Evolutionary conservation across 2,329 filamentous ascomycete species (phyloP).

Genomic region (Colletotrichum noveboracense): DNA sequence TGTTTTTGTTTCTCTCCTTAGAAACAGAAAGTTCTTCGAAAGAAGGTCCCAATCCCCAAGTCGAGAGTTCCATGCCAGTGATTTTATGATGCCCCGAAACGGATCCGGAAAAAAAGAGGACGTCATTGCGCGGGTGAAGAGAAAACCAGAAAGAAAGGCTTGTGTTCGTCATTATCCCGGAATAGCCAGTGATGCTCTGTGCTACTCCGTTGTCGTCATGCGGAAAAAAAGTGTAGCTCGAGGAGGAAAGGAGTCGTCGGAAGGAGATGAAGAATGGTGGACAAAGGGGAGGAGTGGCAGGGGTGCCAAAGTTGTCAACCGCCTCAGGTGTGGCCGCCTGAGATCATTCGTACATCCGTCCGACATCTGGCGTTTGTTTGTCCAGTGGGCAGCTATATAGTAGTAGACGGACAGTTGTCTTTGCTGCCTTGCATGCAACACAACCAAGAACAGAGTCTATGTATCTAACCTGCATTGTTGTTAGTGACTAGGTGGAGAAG

Average conservation of each 20-base stretch:
- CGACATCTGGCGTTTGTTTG: constrained; percentile 13
- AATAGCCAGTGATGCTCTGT: constrained; percentile 18
- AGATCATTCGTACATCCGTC: constrained; percentile 9
- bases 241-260: constrained; percentile 7
- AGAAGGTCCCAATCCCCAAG: constrained; percentile 19
- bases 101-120: constrained; percentile 4
- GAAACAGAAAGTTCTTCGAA: constrained; percentile 13
- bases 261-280: constrained; percentile 12
- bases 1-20: constrained; percentile 22
- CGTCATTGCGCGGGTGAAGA: constrained; percentile 21
- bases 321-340: constrained; percentile 12
- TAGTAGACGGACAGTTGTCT: neutral
- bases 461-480: constrained; percentile 6
- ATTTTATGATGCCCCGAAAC: constrained; percentile 19
- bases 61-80: constrained; percentile 24
- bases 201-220: constrained; percentile 19
- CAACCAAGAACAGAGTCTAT: constrained; percentile 9
- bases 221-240: constrained; percentile 19
- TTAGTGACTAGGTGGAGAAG: neutral
- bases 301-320: neutral
- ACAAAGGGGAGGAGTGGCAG: constrained; percentile 5
- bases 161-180: constrained; percentile 22
- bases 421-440: constrained; percentile 10
- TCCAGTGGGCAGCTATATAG: constrained; percentile 16
- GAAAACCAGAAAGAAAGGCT: constrained; percentile 33